A percentile compares a stretch with the other conserved stretches of the same genome.
phyloP scores from a whole-genome alignment of 768 basidiomycete species.

The Xerocomellus intermedius region DNA sequence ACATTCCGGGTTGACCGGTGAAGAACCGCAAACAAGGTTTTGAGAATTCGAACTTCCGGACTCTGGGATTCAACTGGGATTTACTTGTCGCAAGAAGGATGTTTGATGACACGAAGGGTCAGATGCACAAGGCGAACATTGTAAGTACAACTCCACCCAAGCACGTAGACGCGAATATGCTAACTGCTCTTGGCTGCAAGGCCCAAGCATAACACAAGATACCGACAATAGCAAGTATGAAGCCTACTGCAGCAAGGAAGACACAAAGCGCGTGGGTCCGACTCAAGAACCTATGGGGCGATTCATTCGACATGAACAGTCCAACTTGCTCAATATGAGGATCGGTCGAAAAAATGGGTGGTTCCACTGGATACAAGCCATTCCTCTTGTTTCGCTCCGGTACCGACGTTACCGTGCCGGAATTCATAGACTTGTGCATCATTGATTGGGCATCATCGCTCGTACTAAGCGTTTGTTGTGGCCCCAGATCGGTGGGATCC shows the following conservation, averaged over 20 bases:
- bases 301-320: slow-evolving; percentile 40
- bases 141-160: slow-evolving; percentile 36
- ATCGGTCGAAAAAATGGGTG: slow-evolving; percentile 40
- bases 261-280: slow-evolving; percentile 52
- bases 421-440: not conserved
- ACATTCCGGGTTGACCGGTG: no score
- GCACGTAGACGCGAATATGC: slow-evolving; percentile 42
- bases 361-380: slow-evolving; percentile 16
- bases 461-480: not conserved
- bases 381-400: not conserved
- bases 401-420: not conserved
- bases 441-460: not conserved
- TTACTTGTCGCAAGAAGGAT: no score
- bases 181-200: slow-evolving; percentile 42
- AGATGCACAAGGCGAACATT: slow-evolving; percentile 13
- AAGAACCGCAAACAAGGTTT: no score
- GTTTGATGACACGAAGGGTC: not conserved
- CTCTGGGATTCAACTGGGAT: no score
- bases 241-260: slow-evolving; percentile 45
- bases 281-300: slow-evolving; percentile 42
- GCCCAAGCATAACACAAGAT: slow-evolving; percentile 54
- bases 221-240: slow-evolving; percentile 48
- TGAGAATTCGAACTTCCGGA: no score
- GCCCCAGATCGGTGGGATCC: not conserved
- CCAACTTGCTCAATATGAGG: slow-evolving; percentile 55